Evolutionary conservation across 1,284 basidiomycete genomes (phyloP), one percentile per base, ranked within the genome.

Genomic region (Moniliella sp.): DNA sequence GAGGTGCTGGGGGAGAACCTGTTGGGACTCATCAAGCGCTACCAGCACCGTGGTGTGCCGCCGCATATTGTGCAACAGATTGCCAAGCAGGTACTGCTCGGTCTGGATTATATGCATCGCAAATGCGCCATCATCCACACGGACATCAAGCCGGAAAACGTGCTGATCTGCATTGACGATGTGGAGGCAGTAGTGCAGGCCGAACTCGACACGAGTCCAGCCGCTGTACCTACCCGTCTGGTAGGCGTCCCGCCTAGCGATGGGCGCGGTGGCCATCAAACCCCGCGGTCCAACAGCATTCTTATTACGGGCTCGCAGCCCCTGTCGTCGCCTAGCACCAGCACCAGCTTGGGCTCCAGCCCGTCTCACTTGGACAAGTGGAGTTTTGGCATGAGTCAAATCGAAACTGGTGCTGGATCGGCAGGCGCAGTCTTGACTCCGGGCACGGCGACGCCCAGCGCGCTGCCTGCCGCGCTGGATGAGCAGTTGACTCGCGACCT

Each of bases 1-100:
- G 84, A 93, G 63, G 84, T 93, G 15, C 70, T 93, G 5, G 84
- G 84, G 37, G 84, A 93, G 64, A 91, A 86, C 60, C 66, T 93
- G 7, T 70, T 93, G 0, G 83, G 83, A 2, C 70, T 93, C 49
- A 88, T n/a, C 91, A 88, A 86, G 63, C 73, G 84, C 11, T 73
- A 80, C 62, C 76, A 78, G 67, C 79, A 86, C 64, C 78, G 79
- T 50, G 84, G 84, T 41, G 82, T 93, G 0, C 83, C 84, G 5
- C 78, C 82, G 66, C 74, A 68, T 35, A 67, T 93, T 45, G 81
- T 86, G 43, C 78, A 76, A 52, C 84, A 91, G 62, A 88, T 91
- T 50, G 79, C 81, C 25, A 88, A 86, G 61, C 84, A 91, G 62
- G 74, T 91, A 25, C 66, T 93, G 2, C 70, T 88, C 17, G 84